Evolutionary conservation across 768 basidiomycete genomes (phyloP).

Genomic region (Calocybe cyanea): DNA sequence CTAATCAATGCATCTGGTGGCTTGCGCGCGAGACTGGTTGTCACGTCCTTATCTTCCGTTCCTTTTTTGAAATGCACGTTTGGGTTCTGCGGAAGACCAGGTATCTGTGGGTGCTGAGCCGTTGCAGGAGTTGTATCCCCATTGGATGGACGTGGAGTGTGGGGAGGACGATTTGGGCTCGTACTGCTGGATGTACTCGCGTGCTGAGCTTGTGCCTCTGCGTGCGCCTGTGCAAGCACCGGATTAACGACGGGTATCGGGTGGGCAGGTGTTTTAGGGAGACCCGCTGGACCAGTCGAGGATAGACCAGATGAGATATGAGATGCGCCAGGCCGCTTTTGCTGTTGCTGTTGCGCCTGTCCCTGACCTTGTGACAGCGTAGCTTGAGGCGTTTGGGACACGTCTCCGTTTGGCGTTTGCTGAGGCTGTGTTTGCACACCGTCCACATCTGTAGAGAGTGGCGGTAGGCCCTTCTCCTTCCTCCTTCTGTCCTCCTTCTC

Average conservation of each 20-base stretch:
- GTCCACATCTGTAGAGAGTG: not conserved
- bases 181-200: not conserved
- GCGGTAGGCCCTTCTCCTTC: conserved; percentile 22
- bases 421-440: conserved; percentile 1
- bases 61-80: not conserved
- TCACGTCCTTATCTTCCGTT: not conserved
- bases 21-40: not conserved
- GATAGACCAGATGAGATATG: no score
- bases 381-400: not conserved
- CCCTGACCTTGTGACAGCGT: not conserved
- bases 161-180: not conserved
- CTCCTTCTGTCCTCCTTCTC: conserved; percentile 41
- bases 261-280: conserved; percentile 3
- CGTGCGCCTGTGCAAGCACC: not conserved
- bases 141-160: not conserved
- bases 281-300: not conserved
- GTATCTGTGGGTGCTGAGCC: not conserved
- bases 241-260: conserved; percentile 16
- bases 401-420: not conserved
- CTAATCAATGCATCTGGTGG: conserved; percentile 2
- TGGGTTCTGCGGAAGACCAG: conserved; percentile 14
- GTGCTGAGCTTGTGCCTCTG: not conserved
- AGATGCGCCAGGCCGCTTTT: not conserved
- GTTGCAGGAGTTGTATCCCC: not conserved
- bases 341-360: not conserved